phyloP scores from a whole-genome alignment of 2,329 filamentous ascomycete species.

The Cladophialophora immunda region DNA sequence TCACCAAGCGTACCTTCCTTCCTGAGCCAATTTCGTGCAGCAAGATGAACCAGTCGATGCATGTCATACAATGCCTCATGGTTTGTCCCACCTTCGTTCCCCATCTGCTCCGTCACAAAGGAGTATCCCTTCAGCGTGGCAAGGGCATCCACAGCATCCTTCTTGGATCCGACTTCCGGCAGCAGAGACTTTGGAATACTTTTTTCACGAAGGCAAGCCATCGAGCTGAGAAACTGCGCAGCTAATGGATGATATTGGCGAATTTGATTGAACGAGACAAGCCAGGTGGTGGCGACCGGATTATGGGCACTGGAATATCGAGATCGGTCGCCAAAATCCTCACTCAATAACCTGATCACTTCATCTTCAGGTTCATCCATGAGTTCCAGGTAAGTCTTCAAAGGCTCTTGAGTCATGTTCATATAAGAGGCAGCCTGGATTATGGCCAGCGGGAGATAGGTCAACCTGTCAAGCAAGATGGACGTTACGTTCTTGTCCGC shows the following conservation, averaged over 20 bases:
- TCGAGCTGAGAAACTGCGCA: slow-evolving; percentile 47
- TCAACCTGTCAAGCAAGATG: slow-evolving; percentile 37
- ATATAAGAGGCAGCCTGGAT: slow-evolving; percentile 41
- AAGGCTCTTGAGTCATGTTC: slow-evolving; percentile 28
- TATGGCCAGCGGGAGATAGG: slow-evolving; percentile 43
- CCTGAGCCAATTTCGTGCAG: slow-evolving; percentile 47
- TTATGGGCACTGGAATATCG: slow-evolving; percentile 45
- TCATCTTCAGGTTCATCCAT: slow-evolving; percentile 42
- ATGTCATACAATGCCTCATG: slow-evolving; percentile 36
- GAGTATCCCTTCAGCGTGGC: slow-evolving; percentile 47
- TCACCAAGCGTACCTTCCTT: slow-evolving; percentile 32
- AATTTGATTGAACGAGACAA: slow-evolving; percentile 50
- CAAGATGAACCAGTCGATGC: slow-evolving; percentile 49
- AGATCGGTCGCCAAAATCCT: slow-evolving; percentile 46
- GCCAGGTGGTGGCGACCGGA: slow-evolving; percentile 49
- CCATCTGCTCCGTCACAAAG: slow-evolving; percentile 40
- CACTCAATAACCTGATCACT: slow-evolving; percentile 44
- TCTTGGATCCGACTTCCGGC: slow-evolving; percentile 36
- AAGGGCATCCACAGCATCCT: slow-evolving; percentile 43
- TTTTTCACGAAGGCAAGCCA: slow-evolving; percentile 46
- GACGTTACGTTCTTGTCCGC: slow-evolving; percentile 19
- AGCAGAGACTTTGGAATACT: slow-evolving; percentile 48
- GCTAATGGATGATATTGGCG: slow-evolving; percentile 44
- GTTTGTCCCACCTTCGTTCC: neutral
- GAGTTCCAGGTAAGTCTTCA: slow-evolving; percentile 35